Percentiles rank a stretch among this genome's conserved stretches.
Evolutionary conservation across 2,329 filamentous ascomycete genomes (phyloP).

Genomic region (Ascochyta clinopodiicola): DNA sequence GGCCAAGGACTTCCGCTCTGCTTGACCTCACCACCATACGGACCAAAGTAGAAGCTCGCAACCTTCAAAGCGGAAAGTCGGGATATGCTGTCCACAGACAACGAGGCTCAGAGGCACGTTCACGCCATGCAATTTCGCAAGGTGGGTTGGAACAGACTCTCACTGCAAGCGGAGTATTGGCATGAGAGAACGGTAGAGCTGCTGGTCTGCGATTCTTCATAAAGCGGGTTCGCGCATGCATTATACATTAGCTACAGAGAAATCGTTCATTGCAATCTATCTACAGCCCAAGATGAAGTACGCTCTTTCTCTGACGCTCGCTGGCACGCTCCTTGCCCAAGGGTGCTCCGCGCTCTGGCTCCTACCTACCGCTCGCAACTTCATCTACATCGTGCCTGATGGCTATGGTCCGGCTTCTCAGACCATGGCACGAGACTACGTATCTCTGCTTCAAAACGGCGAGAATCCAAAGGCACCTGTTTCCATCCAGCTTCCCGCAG

Average conservation of each 20-base stretch:
- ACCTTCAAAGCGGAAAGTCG: not conserved
- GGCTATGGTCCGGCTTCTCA: slow-evolving; percentile 33
- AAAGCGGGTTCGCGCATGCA: not conserved
- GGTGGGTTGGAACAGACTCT: not conserved
- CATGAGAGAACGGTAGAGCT: not conserved
- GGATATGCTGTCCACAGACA: not conserved
- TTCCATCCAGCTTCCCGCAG: slow-evolving; percentile 26
- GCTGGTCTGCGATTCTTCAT: not conserved
- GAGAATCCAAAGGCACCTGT: slow-evolving; percentile 26
- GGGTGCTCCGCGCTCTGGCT: slow-evolving; percentile 20
- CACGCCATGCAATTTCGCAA: not conserved
- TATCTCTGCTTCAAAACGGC: slow-evolving; percentile 27
- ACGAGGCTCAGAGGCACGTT: slow-evolving; percentile 2
- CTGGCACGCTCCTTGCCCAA: slow-evolving; percentile 15
- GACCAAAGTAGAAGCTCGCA: slow-evolving; percentile 14
- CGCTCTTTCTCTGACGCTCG: slow-evolving; percentile 12
- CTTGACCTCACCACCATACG: slow-evolving; percentile 12
- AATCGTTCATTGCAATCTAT: not conserved
- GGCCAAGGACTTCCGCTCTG: slow-evolving; percentile 6
- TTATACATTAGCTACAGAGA: not conserved
- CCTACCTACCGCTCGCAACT: slow-evolving; percentile 25
- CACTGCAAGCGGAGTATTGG: slow-evolving; percentile 2
- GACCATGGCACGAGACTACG: slow-evolving; percentile 31
- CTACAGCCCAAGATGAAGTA: slow-evolving; percentile 14
- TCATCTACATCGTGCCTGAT: slow-evolving; percentile 36